Evolutionary conservation across 108 stramenopile species (phyloP).

Genomic region (Nitzschia palea): DNA sequence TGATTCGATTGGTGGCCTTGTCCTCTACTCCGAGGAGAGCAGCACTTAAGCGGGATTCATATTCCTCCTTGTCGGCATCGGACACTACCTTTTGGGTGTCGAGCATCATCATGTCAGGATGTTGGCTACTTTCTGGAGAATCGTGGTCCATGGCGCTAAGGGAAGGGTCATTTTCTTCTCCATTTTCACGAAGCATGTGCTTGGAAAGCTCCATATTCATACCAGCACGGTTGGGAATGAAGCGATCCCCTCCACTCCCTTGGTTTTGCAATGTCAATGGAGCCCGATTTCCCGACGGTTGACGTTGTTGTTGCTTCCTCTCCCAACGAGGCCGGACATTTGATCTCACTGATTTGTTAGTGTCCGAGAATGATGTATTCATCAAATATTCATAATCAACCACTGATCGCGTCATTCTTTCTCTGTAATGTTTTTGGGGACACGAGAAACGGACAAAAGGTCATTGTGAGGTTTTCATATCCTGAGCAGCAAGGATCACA

Average conservation of each 20-base stretch:
- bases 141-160: conserved; percentile 32
- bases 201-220: conserved; percentile 76
- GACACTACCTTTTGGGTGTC: conserved; percentile 63
- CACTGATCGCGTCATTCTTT: conserved; percentile 79
- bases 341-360: conserved; percentile 72
- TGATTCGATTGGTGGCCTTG: conserved; percentile 61
- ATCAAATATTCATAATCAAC: conserved; percentile 85
- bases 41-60: conserved; percentile 53
- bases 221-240: conserved; percentile 71
- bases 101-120: conserved; percentile 8
- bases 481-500: no score
- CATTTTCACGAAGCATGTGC: conserved; percentile 55
- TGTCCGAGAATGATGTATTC: conserved; percentile 83
- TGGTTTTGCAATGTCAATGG: conserved; percentile 23
- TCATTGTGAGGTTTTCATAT: no score
- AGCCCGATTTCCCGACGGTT: conserved; percentile 10
- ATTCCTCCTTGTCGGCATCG: conserved; percentile 84
- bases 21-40: conserved; percentile 73
- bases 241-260: conserved; percentile 48
- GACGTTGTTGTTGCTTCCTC: conserved; percentile 53
- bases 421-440: no score
- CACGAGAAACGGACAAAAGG: no score
- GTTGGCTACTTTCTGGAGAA: conserved; percentile 51
- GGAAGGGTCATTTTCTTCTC: conserved; percentile 46
- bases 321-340: conserved; percentile 85